Evolutionary conservation across 176 grass and related monocot genomes (phyloP).

Genomic region (barley (Hordeum vulgare)): DNA sequence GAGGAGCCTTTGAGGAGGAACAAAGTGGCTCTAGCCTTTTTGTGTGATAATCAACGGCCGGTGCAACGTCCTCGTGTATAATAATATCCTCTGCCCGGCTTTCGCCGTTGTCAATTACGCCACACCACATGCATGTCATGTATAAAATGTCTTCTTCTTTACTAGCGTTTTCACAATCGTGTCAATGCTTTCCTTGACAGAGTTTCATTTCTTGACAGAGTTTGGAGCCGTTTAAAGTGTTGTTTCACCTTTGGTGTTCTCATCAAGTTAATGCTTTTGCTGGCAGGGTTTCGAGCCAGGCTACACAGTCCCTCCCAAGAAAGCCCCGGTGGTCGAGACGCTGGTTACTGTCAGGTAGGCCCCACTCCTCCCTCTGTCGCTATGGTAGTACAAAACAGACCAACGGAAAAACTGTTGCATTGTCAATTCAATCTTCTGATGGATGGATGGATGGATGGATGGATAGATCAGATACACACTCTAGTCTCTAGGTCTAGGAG

Average conservation of each 20-base stretch:
- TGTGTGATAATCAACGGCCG: background rate
- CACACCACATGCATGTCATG: background rate
- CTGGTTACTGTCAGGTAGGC: constrained; percentile 58
- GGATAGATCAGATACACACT: background rate
- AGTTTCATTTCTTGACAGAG: too few relatives aligned
- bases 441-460: background rate
- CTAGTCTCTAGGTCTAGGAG: background rate
- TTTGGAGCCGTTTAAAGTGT: constrained; percentile 3
- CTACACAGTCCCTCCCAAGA: constrained; percentile 67
- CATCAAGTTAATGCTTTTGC: background rate
- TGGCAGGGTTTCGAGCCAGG: constrained; percentile 70
- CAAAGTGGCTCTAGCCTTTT: constrained; percentile 32
- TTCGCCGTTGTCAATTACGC: constrained; percentile 2
- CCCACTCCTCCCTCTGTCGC: background rate
- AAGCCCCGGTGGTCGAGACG: constrained; percentile 41
- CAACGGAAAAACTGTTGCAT: background rate
- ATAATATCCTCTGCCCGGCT: background rate
- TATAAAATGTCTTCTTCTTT: background rate
- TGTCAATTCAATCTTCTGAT: background rate
- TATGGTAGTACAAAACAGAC: background rate
- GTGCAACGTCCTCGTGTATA: constrained; percentile 11
- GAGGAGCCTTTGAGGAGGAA: constrained; percentile 14
- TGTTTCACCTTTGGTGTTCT: background rate
- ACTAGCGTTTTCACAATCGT: too few relatives aligned
- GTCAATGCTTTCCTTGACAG: too few relatives aligned